Percentiles rank a stretch among this genome's conserved stretches.
Conservation (phyloP, 441 rosid species). For the Daphne laureola region DNA sequence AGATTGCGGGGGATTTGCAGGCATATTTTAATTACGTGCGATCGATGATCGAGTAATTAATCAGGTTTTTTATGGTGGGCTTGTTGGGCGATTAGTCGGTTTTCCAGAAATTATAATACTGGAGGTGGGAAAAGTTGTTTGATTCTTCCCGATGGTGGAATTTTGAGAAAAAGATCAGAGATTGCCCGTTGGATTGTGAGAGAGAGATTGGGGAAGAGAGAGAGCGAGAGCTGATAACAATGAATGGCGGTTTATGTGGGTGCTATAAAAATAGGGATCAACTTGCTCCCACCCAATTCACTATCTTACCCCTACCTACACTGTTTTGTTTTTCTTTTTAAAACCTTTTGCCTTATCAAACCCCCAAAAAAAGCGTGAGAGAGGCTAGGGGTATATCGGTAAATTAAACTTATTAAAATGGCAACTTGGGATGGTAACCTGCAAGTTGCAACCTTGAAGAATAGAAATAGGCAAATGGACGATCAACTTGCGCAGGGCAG, state of each 20-base stretch:
- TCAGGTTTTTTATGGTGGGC: too few species aligned
- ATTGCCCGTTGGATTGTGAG: not conserved
- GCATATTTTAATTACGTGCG: conserved; percentile 33
- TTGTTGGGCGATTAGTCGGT: conserved; percentile 17
- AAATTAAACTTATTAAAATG: too few species aligned
- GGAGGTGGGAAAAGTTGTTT: conserved; percentile 19
- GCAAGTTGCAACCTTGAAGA: too few species aligned
- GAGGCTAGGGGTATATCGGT: too few species aligned
- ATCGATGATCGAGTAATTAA: conserved; percentile 5
- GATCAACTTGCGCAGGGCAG: too few species aligned
- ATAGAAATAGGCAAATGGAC: too few species aligned
- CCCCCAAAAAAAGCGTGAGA: too few species aligned
- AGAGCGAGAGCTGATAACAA: too few species aligned
- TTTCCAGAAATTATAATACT: conserved; percentile 16
- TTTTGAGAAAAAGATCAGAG: not conserved
- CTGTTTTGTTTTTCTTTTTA: not conserved
- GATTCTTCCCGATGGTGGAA: not conserved
- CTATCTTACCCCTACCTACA: not conserved
- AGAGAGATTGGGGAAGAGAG: not conserved
- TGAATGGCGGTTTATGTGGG: conserved; percentile 23
- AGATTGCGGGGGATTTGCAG: conserved; percentile 34
- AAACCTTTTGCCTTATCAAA: too few species aligned
- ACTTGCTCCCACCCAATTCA: conserved; percentile 15
- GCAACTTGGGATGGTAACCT: too few species aligned
- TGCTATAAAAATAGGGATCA: conserved; percentile 21